Evolutionary conservation across 441 rosid genomes (phyloP).

Genomic region (Gossypium davidsonii): DNA sequence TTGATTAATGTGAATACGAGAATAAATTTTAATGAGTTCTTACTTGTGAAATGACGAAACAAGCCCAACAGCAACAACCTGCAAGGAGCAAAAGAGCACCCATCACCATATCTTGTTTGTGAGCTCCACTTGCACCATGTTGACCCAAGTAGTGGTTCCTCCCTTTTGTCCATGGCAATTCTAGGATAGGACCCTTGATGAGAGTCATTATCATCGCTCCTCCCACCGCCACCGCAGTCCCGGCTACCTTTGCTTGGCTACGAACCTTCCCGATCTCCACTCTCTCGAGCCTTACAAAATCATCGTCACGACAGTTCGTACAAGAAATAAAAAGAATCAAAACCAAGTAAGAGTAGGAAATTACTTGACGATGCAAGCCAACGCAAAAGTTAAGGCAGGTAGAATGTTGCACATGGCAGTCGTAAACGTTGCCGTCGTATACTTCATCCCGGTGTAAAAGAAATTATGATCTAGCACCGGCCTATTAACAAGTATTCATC

Average conservation of each 20-base stretch:
- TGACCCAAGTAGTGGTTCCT: not conserved
- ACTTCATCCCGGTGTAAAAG: constrained; percentile 18
- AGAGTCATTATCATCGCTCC: constrained; percentile 23
- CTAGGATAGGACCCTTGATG: not conserved
- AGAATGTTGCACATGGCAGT: constrained; percentile 25
- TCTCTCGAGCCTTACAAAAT: constrained; percentile 12
- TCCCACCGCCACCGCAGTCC: constrained; percentile 15
- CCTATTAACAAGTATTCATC: constrained; percentile 7
- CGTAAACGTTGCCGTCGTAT: constrained; percentile 16
- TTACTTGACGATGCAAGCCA: constrained; percentile 22
- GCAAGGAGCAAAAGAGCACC: constrained; percentile 3
- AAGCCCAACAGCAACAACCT: constrained; percentile 3
- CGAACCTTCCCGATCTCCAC: constrained; percentile 4
- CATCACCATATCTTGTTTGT: not conserved
- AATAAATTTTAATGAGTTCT: not conserved
- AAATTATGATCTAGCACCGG: constrained; percentile 17
- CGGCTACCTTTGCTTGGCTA: constrained; percentile 12
- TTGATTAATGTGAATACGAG: not conserved
- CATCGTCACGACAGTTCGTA: not conserved
- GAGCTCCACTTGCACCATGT: not conserved
- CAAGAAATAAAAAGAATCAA: not conserved
- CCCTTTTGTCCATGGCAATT: constrained; percentile 12
- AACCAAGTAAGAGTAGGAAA: not conserved
- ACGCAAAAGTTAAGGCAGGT: constrained; percentile 19
- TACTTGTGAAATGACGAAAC: constrained; percentile 7